Conservation (phyloP, 768 basidiomycete genomes). For the Russula sp. region DNA sequence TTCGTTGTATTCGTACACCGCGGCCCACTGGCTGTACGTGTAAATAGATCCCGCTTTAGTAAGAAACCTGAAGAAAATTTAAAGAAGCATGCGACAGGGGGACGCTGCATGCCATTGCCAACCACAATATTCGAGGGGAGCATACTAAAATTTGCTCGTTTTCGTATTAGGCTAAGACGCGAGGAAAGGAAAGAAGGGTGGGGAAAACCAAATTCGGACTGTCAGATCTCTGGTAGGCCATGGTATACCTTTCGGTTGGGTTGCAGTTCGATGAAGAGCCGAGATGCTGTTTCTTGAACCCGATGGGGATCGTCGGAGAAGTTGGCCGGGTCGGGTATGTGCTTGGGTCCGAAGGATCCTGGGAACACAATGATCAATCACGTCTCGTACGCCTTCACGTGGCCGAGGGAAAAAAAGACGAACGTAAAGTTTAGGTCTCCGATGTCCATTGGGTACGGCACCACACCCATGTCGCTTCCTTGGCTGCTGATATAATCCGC, state of each 20-base stretch:
- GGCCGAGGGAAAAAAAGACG: conserved; percentile 1
- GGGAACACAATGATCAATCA: neutral
- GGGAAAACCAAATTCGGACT: neutral
- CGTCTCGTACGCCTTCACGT: neutral
- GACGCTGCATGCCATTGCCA: too few species aligned
- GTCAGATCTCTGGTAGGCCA: conserved; percentile 28
- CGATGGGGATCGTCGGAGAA: conserved; percentile 24
- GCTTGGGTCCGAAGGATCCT: conserved; percentile 31
- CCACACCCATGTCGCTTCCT: conserved; percentile 1
- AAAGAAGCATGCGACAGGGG: too few species aligned
- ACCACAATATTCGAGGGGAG: too few species aligned
- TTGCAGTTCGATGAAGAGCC: conserved; percentile 7
- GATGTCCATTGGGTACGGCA: neutral
- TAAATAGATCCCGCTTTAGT: too few species aligned
- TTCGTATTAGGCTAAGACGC: too few species aligned
- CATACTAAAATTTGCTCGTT: neutral
- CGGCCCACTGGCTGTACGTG: too few species aligned
- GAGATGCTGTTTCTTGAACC: neutral
- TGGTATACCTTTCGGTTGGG: conserved; percentile 15
- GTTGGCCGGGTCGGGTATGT: conserved; percentile 22
- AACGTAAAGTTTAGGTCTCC: conserved; percentile 24
- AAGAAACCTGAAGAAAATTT: too few species aligned
- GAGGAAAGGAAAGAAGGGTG: neutral
- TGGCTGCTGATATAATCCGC: conserved; percentile 21
- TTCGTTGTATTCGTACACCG: neutral